Percentiles rank a stretch among this genome's conserved stretches.
Conservation (phyloP, 768 basidiomycete species). For the Mycena filopes region DNA sequence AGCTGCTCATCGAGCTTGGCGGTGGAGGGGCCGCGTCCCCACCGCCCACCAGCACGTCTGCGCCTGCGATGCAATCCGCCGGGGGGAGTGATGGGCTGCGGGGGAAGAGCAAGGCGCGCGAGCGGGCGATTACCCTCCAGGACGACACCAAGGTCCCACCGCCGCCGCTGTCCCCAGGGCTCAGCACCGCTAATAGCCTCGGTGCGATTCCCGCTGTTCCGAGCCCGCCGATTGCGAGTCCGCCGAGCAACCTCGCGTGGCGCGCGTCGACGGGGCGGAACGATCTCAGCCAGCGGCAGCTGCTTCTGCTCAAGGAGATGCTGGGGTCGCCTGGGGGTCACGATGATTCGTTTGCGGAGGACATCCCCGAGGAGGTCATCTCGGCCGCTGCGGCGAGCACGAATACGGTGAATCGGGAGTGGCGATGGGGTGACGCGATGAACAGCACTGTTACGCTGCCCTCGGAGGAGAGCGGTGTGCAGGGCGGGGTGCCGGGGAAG, state of each 20-base stretch:
- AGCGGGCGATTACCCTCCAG: constrained; percentile 78
- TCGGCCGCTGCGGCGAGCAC: constrained; percentile 20
- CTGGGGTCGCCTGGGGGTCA: constrained; percentile 51
- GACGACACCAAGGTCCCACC: constrained; percentile 61
- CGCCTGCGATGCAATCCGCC: constrained; percentile 43
- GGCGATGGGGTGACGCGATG: constrained; percentile 83
- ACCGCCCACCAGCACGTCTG: constrained; percentile 53
- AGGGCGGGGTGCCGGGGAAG: constrained; percentile 35
- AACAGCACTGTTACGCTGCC: constrained; percentile 82
- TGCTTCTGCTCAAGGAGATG: constrained; percentile 84
- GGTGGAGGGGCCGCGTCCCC: constrained; percentile 59
- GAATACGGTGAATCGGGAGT: constrained; percentile 65
- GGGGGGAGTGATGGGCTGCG: constrained; percentile 47
- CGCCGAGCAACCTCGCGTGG: constrained; percentile 63
- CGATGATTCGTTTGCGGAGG: constrained; percentile 44
- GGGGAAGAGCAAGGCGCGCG: constrained; percentile 53
- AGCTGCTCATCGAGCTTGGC: constrained; percentile 86
- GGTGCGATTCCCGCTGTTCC: constrained; percentile 18
- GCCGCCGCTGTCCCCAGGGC: not conserved
- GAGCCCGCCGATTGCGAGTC: constrained; percentile 46
- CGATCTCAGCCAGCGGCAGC: constrained; percentile 85
- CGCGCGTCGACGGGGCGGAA: constrained; percentile 84
- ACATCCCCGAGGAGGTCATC: constrained; percentile 42
- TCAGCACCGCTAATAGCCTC: constrained; percentile 15
- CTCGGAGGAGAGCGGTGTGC: constrained; percentile 64